Evolutionary conservation across 2,329 filamentous ascomycete species (phyloP), one percentile per base, ranked within the genome.

Genomic region (Lithohypha guttulata): DNA sequence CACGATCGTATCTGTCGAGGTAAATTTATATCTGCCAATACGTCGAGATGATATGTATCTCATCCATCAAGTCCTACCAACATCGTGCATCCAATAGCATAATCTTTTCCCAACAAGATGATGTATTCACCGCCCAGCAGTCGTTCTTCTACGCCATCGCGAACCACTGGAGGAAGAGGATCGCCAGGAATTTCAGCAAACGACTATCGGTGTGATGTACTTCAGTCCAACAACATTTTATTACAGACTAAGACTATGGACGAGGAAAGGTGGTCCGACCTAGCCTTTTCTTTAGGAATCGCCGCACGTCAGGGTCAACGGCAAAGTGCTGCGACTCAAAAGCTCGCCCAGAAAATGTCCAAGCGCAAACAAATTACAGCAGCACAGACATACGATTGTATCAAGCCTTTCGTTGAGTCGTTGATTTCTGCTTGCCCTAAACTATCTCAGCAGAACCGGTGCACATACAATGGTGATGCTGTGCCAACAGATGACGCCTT

Each of bases 221-320:
- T 48, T 8, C 43, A 50, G 23, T 42, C 43, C 5, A 46, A 48
- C 29, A 36, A 48, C 31, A 48, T 50, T 22, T 39, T 48, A 8
- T 39, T 48, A 11, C 43, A 43, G 17, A 42, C 48, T 17, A 26
- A 37, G 27, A 34, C 37, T 14, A 46, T 51, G 46, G 42, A 49
- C 26, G 42, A 42, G n/a, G 46, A 48, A 18, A 13, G 39, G 41
- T 50, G 46, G 48, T 43, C 40, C 26, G 37, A 39, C 9, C 34
- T 50, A n/a, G 46, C 48, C 6, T 49, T 50, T 27, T 42, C 48
- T 14, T 34, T 50, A 2, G 46, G 48, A 10, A 44, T 48, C 28
- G 44, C 46, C 2, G 47, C 34, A 19, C 34, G 40, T 27, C 44
- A 45, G 10, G 32, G 31, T 7, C 41, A 31, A 19, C 43, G 39